Evolutionary conservation across 768 basidiomycete genomes (phyloP).

Genomic region (Leccinum arenicola): DNA sequence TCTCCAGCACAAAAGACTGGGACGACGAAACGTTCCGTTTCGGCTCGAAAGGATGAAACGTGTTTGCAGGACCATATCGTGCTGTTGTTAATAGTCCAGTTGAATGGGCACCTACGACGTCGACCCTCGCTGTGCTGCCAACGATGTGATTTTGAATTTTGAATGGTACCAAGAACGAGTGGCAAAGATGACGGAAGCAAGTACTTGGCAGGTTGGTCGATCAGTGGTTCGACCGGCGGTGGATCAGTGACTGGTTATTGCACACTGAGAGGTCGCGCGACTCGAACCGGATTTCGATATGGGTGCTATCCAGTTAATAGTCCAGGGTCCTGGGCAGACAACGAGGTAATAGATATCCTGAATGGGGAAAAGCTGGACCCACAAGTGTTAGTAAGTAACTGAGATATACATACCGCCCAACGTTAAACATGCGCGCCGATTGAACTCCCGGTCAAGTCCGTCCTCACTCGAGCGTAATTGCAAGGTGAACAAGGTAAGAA

Average conservation of each 20-base stretch:
- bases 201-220: neutral
- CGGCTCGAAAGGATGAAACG: conserved; percentile 7
- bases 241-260: neutral
- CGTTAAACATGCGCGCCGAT: neutral
- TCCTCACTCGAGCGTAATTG: no score
- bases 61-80: conserved; percentile 1
- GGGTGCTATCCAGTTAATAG: neutral
- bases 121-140: neutral
- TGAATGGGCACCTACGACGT: neutral
- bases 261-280: neutral
- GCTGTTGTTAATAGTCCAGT: conserved; percentile 12
- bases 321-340: conserved; percentile 9
- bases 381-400: no score
- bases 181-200: neutral
- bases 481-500: neutral
- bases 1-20: neutral
- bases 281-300: neutral
- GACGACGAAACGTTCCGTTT: neutral
- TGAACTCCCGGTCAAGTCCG: neutral
- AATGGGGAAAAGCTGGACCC: neutral
- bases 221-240: neutral
- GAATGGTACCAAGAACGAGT: conserved; percentile 2
- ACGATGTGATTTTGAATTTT: conserved; percentile 9
- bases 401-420: neutral
- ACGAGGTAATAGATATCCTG: neutral